Evolutionary conservation across 768 basidiomycete genomes (phyloP).

Genomic region (Filobasidium floriforme): DNA sequence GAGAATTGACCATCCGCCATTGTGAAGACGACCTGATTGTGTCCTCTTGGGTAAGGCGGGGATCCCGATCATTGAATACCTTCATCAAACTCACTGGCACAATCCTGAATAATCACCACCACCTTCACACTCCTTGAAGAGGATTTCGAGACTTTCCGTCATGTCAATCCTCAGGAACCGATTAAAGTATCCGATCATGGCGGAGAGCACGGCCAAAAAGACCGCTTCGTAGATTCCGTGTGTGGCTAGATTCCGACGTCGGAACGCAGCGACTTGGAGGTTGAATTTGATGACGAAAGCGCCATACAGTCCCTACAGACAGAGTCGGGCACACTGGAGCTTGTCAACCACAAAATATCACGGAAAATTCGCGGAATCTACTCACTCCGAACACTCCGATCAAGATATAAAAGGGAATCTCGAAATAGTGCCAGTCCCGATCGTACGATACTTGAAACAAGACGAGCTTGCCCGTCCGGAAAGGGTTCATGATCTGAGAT

Average conservation of each 20-base stretch:
- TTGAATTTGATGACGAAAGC: slow-evolving; percentile 97
- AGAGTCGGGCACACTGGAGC: slow-evolving; percentile 1
- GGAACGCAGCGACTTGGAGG: slow-evolving; percentile 86
- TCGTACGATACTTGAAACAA: slow-evolving; percentile 96
- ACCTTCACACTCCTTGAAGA: slow-evolving; percentile 93
- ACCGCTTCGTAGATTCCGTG: slow-evolving; percentile 87
- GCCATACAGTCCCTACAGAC: slow-evolving; percentile 79
- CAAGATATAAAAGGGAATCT: slow-evolving; percentile 90
- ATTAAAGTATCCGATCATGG: slow-evolving; percentile 87
- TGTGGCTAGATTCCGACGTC: slow-evolving; percentile 74
- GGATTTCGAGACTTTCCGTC: slow-evolving; percentile 89
- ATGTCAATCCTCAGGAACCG: slow-evolving; percentile 92
- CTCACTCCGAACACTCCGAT: slow-evolving; percentile 90
- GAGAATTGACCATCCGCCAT: slow-evolving; percentile 89
- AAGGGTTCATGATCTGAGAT: slow-evolving; percentile 91
- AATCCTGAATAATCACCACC: slow-evolving; percentile 83
- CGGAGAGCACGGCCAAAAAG: slow-evolving; percentile 74
- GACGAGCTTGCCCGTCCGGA: slow-evolving; percentile 93
- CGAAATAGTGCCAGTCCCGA: slow-evolving; percentile 98
- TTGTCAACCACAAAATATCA: slow-evolving; percentile 4
- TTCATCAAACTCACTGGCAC: slow-evolving; percentile 69
- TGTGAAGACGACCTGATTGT: slow-evolving; percentile 66
- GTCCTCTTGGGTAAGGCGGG: no score
- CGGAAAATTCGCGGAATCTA: not conserved
- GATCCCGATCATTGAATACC: not conserved